Percentiles rank a stretch among this genome's conserved stretches.
Evolutionary conservation across 2,329 filamentous ascomycete genomes (phyloP).

Genomic region (Fulvia fulva): DNA sequence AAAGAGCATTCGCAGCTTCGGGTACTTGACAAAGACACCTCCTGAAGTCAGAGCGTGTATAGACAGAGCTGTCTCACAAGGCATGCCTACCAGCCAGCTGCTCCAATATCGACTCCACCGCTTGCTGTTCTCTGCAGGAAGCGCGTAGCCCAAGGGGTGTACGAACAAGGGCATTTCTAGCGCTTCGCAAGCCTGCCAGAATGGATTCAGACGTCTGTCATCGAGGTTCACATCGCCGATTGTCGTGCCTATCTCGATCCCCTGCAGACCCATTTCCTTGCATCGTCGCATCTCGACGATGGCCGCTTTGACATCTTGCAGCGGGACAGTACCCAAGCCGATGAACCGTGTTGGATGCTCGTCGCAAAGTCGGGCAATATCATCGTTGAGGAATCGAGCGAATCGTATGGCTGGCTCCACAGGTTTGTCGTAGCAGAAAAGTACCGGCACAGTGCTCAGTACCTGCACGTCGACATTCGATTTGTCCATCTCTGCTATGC

Average conservation of each 20-base stretch:
- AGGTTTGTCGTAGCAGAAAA: conserved; percentile 16
- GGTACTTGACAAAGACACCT: conserved; percentile 7
- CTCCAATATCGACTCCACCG: conserved; percentile 12
- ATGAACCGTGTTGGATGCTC: conserved; percentile 6
- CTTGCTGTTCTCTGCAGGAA: conserved; percentile 7
- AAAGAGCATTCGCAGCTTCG: conserved; percentile 11
- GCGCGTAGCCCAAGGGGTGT: conserved; percentile 11
- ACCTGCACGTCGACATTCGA: conserved; percentile 9
- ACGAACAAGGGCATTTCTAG: conserved; percentile 14
- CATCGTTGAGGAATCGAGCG: conserved; percentile 11
- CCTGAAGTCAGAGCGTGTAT: conserved; percentile 9
- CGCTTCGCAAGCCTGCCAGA: conserved; percentile 10
- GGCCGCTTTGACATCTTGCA: conserved; percentile 9
- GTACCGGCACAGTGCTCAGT: conserved; percentile 10
- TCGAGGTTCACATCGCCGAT: conserved; percentile 7
- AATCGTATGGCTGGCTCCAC: conserved; percentile 3
- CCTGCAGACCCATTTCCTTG: conserved; percentile 6
- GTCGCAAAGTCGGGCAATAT: conserved; percentile 7
- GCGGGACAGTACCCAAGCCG: conserved; percentile 9
- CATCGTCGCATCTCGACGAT: conserved; percentile 8
- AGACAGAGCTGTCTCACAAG: conserved; percentile 9
- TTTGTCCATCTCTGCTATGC: conserved; percentile 9
- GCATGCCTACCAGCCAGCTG: conserved; percentile 13
- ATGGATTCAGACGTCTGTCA: conserved; percentile 2
- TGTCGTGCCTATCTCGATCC: conserved; percentile 11